phyloP scores from a whole-genome alignment of 768 basidiomycete genomes.

The Tulasnella calospora region DNA sequence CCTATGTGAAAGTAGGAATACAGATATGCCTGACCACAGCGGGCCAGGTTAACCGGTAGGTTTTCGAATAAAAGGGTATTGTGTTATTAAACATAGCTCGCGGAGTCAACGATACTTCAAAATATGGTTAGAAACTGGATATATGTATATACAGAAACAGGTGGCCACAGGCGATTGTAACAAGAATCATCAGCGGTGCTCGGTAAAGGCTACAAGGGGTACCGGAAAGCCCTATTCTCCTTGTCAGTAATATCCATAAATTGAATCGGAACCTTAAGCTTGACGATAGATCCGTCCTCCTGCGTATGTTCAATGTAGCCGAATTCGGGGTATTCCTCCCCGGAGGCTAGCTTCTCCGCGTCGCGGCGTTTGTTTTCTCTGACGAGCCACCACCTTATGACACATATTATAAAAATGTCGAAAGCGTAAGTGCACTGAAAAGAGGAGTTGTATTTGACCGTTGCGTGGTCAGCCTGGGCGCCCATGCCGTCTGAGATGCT shows the following conservation, averaged over 20 bases:
- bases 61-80: too few species aligned
- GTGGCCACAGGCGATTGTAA: too few species aligned
- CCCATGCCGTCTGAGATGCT: too few species aligned
- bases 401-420: conserved; percentile 19
- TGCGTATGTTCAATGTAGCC: conserved; percentile 21
- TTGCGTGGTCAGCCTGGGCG: background rate
- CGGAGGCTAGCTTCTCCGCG: conserved; percentile 16
- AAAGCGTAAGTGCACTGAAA: conserved; percentile 9
- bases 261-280: conserved; percentile 18
- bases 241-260: conserved; percentile 24
- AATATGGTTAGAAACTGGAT: too few species aligned
- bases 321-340: conserved; percentile 23
- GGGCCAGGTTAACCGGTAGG: too few species aligned
- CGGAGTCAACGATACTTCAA: too few species aligned
- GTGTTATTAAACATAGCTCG: too few species aligned
- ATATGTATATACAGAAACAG: too few species aligned
- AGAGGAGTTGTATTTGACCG: background rate
- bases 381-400: conserved; percentile 21
- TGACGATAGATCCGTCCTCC: conserved; percentile 21
- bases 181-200: too few species aligned
- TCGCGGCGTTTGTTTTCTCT: conserved; percentile 29
- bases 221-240: conserved; percentile 24
- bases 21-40: too few species aligned
- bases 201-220: conserved; percentile 16
- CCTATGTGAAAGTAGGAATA: too few species aligned